A percentile compares a stretch with the other conserved stretches of the same genome.
These are phyloP conservation scores for Colletotrichum kahawae DNA, from an alignment of 2,329 filamentous ascomycete species.

Conservation along the genomic window DNA sequence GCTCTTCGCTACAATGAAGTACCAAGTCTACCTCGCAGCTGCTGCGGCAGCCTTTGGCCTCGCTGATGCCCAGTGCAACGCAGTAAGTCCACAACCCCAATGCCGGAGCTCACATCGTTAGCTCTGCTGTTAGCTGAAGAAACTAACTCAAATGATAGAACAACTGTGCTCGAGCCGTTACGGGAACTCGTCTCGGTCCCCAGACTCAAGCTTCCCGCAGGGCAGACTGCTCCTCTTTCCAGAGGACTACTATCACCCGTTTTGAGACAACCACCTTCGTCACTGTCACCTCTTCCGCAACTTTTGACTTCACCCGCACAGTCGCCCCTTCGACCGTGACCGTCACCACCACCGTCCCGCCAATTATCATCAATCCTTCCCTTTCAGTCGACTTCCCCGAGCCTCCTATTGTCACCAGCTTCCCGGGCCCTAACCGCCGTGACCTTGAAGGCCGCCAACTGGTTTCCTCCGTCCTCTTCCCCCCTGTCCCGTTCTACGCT, in stretches of 20 bases:
- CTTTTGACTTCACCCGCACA: background rate
- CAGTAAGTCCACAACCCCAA: background rate
- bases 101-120: background rate
- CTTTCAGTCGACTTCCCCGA: background rate
- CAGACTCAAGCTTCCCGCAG: background rate
- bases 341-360: background rate
- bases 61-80: conserved; percentile 4
- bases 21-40: background rate
- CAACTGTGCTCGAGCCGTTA: conserved; percentile 6
- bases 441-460: background rate
- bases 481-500: conserved; percentile 27
- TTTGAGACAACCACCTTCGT: conserved; percentile 22
- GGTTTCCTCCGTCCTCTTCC: background rate
- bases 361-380: background rate
- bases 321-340: background rate
- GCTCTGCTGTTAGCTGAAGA: background rate
- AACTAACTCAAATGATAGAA: background rate
- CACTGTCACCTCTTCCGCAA: background rate
- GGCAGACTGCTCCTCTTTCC: background rate
- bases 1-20: background rate
- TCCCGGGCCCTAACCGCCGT: background rate
- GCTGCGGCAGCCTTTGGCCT: background rate
- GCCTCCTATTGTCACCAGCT: background rate
- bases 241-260: background rate
- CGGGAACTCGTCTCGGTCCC: background rate